A percentile compares a stretch with the other conserved stretches of the same genome.
Conservation (phyloP, 2,329 filamentous ascomycete genomes). For the Phialemoniopsis sp. region DNA sequence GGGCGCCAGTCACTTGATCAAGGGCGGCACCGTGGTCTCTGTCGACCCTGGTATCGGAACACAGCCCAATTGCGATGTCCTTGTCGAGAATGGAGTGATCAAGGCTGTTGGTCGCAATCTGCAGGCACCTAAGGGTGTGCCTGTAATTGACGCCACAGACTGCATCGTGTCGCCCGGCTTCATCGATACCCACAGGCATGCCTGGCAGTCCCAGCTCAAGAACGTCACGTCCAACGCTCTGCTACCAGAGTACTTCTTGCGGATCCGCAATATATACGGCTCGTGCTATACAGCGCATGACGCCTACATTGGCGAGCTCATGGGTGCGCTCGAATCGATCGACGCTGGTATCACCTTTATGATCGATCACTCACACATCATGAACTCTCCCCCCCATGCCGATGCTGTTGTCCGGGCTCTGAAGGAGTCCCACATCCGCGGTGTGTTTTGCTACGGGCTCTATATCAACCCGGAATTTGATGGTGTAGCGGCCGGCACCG, state of each 20-base stretch:
- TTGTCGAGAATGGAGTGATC: no score
- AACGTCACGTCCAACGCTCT: conserved; percentile 48
- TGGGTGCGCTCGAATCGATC: not conserved
- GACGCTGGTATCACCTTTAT: conserved; percentile 1
- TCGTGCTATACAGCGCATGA: not conserved
- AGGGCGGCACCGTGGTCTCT: no score
- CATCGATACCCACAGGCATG: conserved; percentile 51
- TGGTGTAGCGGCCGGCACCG: no score
- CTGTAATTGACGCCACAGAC: conserved; percentile 40
- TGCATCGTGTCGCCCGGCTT: conserved; percentile 53
- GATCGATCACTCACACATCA: conserved; percentile 3
- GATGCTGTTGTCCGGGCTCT: no score
- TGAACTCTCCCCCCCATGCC: conserved; percentile 4
- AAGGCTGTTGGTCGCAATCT: no score
- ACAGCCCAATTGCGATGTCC: no score
- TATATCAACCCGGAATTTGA: no score
- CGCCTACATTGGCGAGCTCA: conserved; percentile 1
- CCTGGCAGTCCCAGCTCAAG: conserved; percentile 52
- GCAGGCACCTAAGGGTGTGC: no score
- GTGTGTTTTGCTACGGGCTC: no score
- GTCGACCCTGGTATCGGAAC: no score
- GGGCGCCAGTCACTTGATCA: no score
- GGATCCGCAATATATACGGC: not conserved
- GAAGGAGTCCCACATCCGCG: no score
- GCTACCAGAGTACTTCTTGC: conserved; percentile 45